Evolutionary conservation across 805 yeast species (phyloP), one percentile per base, ranked within the genome.

Genomic region (Maudiozyma bulderi): DNA sequence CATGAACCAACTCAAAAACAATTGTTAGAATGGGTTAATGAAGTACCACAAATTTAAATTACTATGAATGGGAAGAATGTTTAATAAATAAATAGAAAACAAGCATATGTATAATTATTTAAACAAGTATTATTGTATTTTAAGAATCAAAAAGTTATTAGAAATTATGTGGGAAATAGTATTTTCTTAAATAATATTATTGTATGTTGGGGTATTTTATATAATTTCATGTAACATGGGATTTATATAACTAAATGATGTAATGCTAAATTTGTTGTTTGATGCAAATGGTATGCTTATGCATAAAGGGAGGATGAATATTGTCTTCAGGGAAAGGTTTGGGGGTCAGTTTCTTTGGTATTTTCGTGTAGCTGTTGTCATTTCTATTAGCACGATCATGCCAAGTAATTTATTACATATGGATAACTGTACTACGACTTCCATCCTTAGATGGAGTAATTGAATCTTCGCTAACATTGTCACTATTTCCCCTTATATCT

Each of bases 1-100:
- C 72, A 71, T 49, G 57, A 60, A 37, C 60, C 59, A 37, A 65
- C 73, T 0, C 57, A 55, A 47, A 43, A 48, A 1, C 56, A 57
- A 41, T 44, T 73, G 31, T 45, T 48, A 13, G 49, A 56, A 29
- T 73, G 73, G 72, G 49, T 70, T 11, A 56, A 60, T 6, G 72
- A 70, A 45, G 58, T 68, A 39, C 50, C 57, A 26, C 54, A 58
- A 30, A 45, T 60, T 33, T 56, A 49, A 51, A 29, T 35, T 20
- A 15, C 1, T n/a, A 35, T 13, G 13, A 20, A 15, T 35, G 15
- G 38, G 38, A 37, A 13, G 32, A 15, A 33, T 41, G 30, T 28
- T 31, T 41, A 41, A n/a, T 8, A 28, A 40, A 45, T 32, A 35
- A 20, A 20, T 4, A 20, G 26, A 20, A 20, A 20, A 20, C 2